Percentiles rank a stretch among this genome's conserved stretches.
These are phyloP conservation scores for Cyclotella baltica DNA, from an alignment of 108 stramenopile species.

Conservation along the genomic window DNA sequence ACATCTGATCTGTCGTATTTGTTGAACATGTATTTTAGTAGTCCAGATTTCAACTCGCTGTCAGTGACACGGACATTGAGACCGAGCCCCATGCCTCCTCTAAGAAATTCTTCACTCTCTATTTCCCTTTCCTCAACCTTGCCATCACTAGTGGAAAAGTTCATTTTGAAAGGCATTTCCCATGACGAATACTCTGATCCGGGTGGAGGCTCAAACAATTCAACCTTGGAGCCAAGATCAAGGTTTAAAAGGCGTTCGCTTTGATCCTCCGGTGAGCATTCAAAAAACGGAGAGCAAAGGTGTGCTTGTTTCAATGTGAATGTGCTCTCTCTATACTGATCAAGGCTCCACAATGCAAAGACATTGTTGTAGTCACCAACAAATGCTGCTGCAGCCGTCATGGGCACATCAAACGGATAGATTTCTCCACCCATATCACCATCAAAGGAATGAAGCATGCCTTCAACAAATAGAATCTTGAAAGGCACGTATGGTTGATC, in stretches of 20 bases:
- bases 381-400: constrained; percentile 24
- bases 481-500: constrained; percentile 28
- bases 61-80: constrained; percentile 19
- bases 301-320: constrained; percentile 5
- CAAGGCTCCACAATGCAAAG: constrained; percentile 17
- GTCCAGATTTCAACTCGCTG: constrained; percentile 14
- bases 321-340: neutral
- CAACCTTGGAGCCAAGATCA: constrained; percentile 22
- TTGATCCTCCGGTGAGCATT: constrained; percentile 5
- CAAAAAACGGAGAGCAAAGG: neutral
- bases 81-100: constrained; percentile 12
- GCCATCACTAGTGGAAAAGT: neutral
- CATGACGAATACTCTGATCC: neutral
- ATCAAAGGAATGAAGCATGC: constrained; percentile 15
- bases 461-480: constrained; percentile 33
- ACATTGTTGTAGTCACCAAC: constrained; percentile 31
- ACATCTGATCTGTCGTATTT: constrained; percentile 16
- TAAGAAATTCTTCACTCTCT: constrained; percentile 13
- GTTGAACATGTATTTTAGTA: constrained; percentile 25
- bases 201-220: constrained; percentile 12
- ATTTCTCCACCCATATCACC: neutral
- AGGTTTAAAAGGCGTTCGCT: constrained; percentile 17
- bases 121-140: neutral
- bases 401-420: neutral
- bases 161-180: constrained; percentile 1